phyloP scores from a whole-genome alignment of 108 stramenopile species.

The Skeletonema marinoi region DNA sequence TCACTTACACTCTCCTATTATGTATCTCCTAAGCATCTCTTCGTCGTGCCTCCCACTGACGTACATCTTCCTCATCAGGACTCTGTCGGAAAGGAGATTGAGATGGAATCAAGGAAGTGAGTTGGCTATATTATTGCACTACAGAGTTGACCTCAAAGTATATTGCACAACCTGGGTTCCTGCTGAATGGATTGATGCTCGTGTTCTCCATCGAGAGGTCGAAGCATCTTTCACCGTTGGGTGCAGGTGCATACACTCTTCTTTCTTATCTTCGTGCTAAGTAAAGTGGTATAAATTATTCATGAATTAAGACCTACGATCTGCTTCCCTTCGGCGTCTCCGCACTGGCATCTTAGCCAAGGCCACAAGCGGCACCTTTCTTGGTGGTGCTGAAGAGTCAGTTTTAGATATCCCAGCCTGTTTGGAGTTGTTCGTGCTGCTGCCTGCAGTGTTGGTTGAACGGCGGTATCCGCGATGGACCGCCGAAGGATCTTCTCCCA shows the following conservation, averaged over 20 bases:
- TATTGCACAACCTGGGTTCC: no score
- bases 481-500: not conserved
- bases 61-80: not conserved
- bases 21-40: not conserved
- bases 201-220: conserved; percentile 32
- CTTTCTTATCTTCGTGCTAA: not conserved
- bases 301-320: not conserved
- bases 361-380: not conserved
- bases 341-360: not conserved
- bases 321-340: not conserved
- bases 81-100: not conserved
- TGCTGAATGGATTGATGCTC: conserved; percentile 8
- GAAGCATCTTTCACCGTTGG: no score
- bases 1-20: not conserved
- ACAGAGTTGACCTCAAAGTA: no score
- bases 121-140: no score
- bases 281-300: not conserved
- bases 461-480: not conserved
- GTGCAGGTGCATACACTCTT: no score
- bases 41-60: not conserved
- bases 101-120: not conserved
- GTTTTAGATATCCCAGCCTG: not conserved
- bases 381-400: not conserved
- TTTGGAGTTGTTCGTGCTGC: not conserved
- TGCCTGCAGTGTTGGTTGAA: not conserved